These are phyloP conservation scores for Thermothelomyces thermophilus DNA, from an alignment of 2,329 filamentous ascomycete species.

Conservation along the genomic window DNA sequence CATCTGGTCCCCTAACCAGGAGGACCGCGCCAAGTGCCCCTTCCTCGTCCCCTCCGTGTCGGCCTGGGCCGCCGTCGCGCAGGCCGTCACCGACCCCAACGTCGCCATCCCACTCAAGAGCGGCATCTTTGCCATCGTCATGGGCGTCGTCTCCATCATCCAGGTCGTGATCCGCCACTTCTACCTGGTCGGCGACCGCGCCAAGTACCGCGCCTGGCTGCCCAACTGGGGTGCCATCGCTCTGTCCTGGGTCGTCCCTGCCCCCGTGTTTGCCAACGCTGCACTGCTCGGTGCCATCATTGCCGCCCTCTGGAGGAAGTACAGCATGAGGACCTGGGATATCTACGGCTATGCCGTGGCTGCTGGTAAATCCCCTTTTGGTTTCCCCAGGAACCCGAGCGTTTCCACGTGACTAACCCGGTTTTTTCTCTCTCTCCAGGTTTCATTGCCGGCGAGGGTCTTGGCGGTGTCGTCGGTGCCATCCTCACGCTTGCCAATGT, in stretches of 20 bases:
- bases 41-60: conserved; percentile 58
- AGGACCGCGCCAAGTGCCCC: conserved; percentile 42
- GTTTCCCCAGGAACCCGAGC: no score
- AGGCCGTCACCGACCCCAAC: conserved; percentile 51
- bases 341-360: conserved; percentile 53
- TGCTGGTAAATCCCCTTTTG: conserved; percentile 20
- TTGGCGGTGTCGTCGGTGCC: conserved; percentile 49
- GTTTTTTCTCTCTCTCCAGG: conserved; percentile 36
- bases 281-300: conserved; percentile 49
- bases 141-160: conserved; percentile 44
- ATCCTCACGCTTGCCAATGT: conserved; percentile 24
- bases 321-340: conserved; percentile 46
- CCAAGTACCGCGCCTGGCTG: conserved; percentile 49
- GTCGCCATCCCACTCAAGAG: conserved; percentile 49
- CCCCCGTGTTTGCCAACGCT: conserved; percentile 52
- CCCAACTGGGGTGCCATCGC: conserved; percentile 58
- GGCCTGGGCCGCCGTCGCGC: conserved; percentile 60
- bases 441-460: conserved; percentile 57
- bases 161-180: conserved; percentile 51
- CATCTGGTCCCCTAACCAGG: conserved; percentile 38
- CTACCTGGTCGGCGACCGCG: conserved; percentile 45
- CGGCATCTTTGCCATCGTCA: conserved; percentile 52
- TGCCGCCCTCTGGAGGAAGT: conserved; percentile 49
- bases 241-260: conserved; percentile 51
- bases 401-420: conserved; percentile 5